Evolutionary conservation across 805 yeast genomes (phyloP), one percentile per base, ranked within the genome.

Genomic region (Cyberlindnera nakhonratchasimensis): DNA sequence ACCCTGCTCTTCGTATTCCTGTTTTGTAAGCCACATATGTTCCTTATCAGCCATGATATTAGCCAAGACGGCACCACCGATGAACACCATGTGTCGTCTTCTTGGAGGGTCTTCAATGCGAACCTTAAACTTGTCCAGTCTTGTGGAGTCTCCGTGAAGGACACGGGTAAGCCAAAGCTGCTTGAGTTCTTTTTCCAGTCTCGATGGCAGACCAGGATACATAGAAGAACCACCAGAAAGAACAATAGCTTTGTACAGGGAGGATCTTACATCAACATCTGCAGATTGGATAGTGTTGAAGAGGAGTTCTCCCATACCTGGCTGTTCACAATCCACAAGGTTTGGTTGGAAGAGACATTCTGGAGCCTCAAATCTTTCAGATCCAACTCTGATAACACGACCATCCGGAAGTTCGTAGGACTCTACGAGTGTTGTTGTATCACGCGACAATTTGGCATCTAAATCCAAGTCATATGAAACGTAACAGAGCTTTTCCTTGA

Each of bases 41-140:
- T 90, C 97, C 65, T 91, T 93, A 64, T 90, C 96, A 35, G 95
- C 95, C 98, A 93, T 93, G 54, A 93, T 91, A 61, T 86, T 88
- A 25, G 99, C 98, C 61, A 93, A 74, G 17, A 93, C 98, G 5
- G 98, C 98, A 57, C 99, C 99, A 55, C 99, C 99, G 53, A 91
- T 82, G 67, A 93, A 93, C 26, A 93, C 99, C 97, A 93, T 91
- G 66, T 93, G 96, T 64, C 90, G 85, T 74, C 99, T 88, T 72
- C 98, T 80, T 53, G 99, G 99, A 31, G 99, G 98, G 64, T 93
- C 98, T 65, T 93, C 98, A 57, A 93, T 93, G 67, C 91, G 80
- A 30, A 93, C 96, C 67, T 93, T 93, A 69, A 93, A 91, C 66
- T 90, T 90, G 48, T 79, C 86, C 52, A 93, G 73, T 59, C 98